These are phyloP conservation scores for Inga leiocalycina DNA, from an alignment of 306 rosid genomes.

Conservation along the genomic window DNA sequence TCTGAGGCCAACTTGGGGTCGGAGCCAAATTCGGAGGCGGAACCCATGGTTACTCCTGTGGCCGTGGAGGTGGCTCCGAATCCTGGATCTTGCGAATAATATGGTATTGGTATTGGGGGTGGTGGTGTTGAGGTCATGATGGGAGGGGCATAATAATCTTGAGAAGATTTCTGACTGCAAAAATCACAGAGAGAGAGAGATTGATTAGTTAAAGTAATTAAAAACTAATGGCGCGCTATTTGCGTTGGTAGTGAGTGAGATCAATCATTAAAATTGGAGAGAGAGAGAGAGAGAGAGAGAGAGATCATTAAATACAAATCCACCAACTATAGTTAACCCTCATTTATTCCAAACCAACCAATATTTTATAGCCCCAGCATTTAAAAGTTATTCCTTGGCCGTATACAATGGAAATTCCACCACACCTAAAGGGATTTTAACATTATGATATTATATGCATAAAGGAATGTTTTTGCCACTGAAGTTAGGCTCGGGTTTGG, in stretches of 20 bases:
- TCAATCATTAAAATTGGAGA: neutral
- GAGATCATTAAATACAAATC: conserved; percentile 9
- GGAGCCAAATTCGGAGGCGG: neutral
- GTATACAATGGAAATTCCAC: neutral
- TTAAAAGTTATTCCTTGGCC: conserved; percentile 35
- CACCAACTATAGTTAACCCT: conserved; percentile 27
- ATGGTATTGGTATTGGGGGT: conserved; percentile 26
- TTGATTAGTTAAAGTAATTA: neutral
- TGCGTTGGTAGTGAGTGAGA: neutral
- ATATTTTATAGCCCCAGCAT: conserved; percentile 12
- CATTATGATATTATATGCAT: too few relatives aligned
- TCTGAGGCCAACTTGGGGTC: neutral
- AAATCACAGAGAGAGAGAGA: neutral
- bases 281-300: neutral
- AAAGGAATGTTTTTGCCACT: neutral
- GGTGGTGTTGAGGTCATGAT: conserved; percentile 33
- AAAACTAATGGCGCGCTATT: neutral
- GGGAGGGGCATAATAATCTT: conserved; percentile 36
- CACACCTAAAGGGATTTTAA: neutral
- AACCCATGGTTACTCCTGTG: conserved; percentile 32
- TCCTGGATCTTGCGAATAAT: conserved; percentile 12
- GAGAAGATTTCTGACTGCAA: conserved; percentile 76
- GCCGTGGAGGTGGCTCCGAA: conserved; percentile 21
- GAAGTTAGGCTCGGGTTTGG: too few relatives aligned
- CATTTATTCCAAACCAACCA: conserved; percentile 25